Evolutionary conservation across 495 filamentous ascomycete genomes (phyloP).

Genomic region (Podospora didyma): DNA sequence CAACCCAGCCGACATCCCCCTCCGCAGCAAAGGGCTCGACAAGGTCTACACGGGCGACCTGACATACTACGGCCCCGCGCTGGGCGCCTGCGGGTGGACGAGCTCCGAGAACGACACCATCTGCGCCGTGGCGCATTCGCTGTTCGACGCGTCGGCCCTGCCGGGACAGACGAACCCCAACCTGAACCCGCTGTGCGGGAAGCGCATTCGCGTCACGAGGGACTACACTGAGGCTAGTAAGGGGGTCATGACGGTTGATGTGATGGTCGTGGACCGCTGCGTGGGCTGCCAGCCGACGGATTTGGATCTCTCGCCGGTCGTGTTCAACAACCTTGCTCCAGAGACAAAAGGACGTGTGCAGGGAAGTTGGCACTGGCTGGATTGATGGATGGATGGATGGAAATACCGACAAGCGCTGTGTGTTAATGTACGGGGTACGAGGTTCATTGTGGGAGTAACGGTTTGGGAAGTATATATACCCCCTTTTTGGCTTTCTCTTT

Average conservation of each 20-base stretch:
- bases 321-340: conserved; percentile 41
- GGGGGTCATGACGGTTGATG: conserved; percentile 49
- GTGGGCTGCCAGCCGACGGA: conserved; percentile 59
- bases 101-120: conserved; percentile 51
- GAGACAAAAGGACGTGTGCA: background rate
- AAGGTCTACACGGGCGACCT: conserved; percentile 59
- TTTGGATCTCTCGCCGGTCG: conserved; percentile 59
- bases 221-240: conserved; percentile 32
- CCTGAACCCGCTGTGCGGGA: conserved; percentile 65
- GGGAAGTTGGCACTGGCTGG: background rate
- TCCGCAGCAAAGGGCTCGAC: conserved; percentile 43
- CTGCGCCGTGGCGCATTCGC: conserved; percentile 60
- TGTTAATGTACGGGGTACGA: too few species aligned
- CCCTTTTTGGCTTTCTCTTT: too few species aligned
- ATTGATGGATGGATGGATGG: background rate
- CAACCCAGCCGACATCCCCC: conserved; percentile 43
- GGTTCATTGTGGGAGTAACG: too few species aligned
- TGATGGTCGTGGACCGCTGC: conserved; percentile 74
- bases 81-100: conserved; percentile 67
- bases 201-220: conserved; percentile 54
- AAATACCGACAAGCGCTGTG: too few species aligned
- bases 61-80: conserved; percentile 64
- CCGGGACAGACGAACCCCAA: conserved; percentile 51
- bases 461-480: too few species aligned
- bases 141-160: conserved; percentile 56